Evolutionary conservation across 2,329 filamentous ascomycete genomes (phyloP), one percentile per base, ranked within the genome.

Genomic region (Cadophora luteo-olivacea): DNA sequence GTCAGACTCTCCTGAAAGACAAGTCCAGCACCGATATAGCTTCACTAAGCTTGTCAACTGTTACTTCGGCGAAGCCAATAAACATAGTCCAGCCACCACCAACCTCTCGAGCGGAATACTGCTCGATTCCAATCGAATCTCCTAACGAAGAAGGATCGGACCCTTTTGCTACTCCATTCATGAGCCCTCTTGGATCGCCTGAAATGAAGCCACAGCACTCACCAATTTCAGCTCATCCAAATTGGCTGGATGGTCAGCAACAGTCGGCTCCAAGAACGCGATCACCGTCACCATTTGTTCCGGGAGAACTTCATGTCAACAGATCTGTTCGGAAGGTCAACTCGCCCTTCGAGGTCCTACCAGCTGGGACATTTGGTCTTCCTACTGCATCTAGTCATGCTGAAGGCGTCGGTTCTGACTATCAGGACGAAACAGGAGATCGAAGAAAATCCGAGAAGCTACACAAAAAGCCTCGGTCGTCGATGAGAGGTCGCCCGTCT

Each of bases 381-480:
- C 70, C 70, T 29, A 19, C 66, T 6, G 71, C 74, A 36, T 33
- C 69, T 14, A 41, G 16, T 36, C 69, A 70, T 41, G 65, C 68
- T n/a, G 71, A 68, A 49, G 67, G 68, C 5, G 51, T 61, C 9
- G 65, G 68, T 5, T n/a, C 68, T 45, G 70, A 68, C 41, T 33
- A 57, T 16, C 69, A 74, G 29, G 65, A 72, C 9, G 69, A 72
- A 3, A 52, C 68, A 6, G 69, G 68, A 19, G 72, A 75, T 8
- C 73, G 77, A 73, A 79, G 78, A 67, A 76, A 78, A 54, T 79
- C 79, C 6, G 79, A 76, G 66, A 80, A 79, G 68, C 77, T 82
- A 3, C 81, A 82, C 68, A 83, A 83, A 77, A 82, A 81, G 66
- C 65, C 67, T 69, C 76, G 79, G 24, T 76, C 48, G 24, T 75